Percentiles rank a stretch among this genome's conserved stretches.
Conservation (phyloP, 2,329 filamentous ascomycete species). For the Penicillium thymicola region DNA sequence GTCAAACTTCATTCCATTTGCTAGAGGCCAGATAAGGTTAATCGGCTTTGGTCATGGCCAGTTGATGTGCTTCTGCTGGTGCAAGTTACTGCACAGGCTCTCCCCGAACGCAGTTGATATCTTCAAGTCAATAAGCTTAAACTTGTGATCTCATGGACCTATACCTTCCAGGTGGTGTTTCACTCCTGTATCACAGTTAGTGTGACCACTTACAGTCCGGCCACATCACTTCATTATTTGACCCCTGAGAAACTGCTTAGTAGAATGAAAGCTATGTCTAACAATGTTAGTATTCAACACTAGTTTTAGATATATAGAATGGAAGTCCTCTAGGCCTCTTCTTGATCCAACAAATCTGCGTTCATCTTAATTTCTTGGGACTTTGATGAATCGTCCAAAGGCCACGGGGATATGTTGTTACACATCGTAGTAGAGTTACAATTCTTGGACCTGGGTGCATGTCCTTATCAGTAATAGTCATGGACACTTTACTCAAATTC, state of each 20-base stretch:
- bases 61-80: background rate
- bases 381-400: background rate
- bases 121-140: background rate
- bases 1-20: background rate
- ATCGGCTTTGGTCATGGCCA: background rate
- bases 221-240: background rate
- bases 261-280: background rate
- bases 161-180: background rate
- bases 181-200: background rate
- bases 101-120: background rate
- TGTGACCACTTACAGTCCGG: background rate
- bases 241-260: background rate
- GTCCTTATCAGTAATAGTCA: background rate
- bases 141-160: too few species aligned
- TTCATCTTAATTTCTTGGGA: background rate
- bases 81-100: background rate
- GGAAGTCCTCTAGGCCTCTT: background rate
- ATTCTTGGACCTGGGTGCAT: background rate
- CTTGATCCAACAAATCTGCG: too few species aligned
- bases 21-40: background rate
- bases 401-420: background rate
- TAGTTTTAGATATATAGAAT: too few species aligned
- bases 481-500: background rate
- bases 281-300: background rate
- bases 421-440: background rate